Evolutionary conservation across 495 filamentous ascomycete genomes (phyloP).

Genomic region (Lasiosphaeria miniovina): DNA sequence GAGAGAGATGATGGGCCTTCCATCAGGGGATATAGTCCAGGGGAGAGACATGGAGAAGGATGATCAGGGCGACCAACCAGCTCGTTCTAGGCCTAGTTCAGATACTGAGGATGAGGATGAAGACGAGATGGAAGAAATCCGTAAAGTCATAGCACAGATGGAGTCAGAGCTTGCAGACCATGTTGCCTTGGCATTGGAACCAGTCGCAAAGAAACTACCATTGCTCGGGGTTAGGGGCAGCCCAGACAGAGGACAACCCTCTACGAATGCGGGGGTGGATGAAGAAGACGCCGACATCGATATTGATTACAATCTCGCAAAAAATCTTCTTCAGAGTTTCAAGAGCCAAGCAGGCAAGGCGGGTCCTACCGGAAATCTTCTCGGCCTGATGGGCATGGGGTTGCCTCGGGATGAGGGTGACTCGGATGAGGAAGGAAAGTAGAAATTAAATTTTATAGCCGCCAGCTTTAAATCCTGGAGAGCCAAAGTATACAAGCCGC

Average conservation of each 20-base stretch:
- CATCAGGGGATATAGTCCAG: constrained; percentile 32
- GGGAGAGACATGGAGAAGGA: constrained; percentile 18
- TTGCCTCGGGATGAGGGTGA: constrained; percentile 75
- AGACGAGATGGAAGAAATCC: constrained; percentile 68
- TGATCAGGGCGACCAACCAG: not conserved
- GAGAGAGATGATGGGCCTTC: constrained; percentile 92
- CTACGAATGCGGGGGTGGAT: constrained; percentile 19
- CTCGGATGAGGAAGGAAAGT: constrained; percentile 23
- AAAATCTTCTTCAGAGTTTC: constrained; percentile 88
- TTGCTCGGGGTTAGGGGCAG: constrained; percentile 8
- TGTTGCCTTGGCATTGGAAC: constrained; percentile 69
- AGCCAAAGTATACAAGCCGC: too few relatives aligned
- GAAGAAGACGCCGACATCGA: constrained; percentile 58
- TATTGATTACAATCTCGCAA: constrained; percentile 82
- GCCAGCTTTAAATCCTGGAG: too few relatives aligned
- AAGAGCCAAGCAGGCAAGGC: constrained; percentile 81
- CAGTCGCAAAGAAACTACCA: constrained; percentile 8
- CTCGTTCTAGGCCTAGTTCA: not conserved
- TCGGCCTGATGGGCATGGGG: constrained; percentile 77
- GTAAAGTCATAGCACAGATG: constrained; percentile 70
- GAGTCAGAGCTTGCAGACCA: constrained; percentile 75
- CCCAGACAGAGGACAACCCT: constrained; percentile 6
- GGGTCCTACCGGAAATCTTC: constrained; percentile 80
- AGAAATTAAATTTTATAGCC: not conserved
- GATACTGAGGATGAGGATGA: constrained; percentile 29